These are phyloP conservation scores for Scleroderma citrinum DNA, from an alignment of 768 basidiomycete species.

Conservation along the genomic window DNA sequence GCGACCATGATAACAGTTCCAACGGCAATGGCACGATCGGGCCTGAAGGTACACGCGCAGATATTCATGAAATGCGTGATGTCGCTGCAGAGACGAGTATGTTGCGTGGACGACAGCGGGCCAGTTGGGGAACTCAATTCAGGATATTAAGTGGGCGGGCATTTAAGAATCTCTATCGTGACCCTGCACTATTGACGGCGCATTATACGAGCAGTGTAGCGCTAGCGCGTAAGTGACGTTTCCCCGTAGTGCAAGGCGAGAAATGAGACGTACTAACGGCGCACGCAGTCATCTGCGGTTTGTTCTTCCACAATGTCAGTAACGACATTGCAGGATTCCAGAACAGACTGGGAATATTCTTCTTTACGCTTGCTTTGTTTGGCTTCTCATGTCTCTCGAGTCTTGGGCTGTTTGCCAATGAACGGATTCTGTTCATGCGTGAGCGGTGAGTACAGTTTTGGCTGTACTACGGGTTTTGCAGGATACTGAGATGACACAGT, in stretches of 20 bases:
- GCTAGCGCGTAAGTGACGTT: slow-evolving; percentile 63
- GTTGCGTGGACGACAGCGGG: slow-evolving; percentile 69
- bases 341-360: slow-evolving; percentile 91
- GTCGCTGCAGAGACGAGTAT: slow-evolving; percentile 62
- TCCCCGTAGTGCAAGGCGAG: slow-evolving; percentile 1
- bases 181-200: slow-evolving; percentile 84
- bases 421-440: slow-evolving; percentile 96
- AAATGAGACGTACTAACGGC: background rate
- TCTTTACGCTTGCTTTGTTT: slow-evolving; percentile 94
- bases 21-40: slow-evolving; percentile 23
- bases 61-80: slow-evolving; percentile 51
- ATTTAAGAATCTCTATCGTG: slow-evolving; percentile 96
- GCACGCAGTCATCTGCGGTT: slow-evolving; percentile 74
- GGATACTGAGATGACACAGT: slow-evolving; percentile 33
- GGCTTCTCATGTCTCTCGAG: slow-evolving; percentile 97
- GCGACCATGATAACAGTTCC: background rate
- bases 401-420: slow-evolving; percentile 89
- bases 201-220: slow-evolving; percentile 85
- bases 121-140: slow-evolving; percentile 88
- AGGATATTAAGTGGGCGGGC: slow-evolving; percentile 90
- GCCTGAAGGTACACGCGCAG: slow-evolving; percentile 19
- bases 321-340: slow-evolving; percentile 98
- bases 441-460: slow-evolving; percentile 58
- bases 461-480: background rate
- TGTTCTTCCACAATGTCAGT: slow-evolving; percentile 85